phyloP scores from a whole-genome alignment of 345 rosid species.

The Melastoma malabathricum region DNA sequence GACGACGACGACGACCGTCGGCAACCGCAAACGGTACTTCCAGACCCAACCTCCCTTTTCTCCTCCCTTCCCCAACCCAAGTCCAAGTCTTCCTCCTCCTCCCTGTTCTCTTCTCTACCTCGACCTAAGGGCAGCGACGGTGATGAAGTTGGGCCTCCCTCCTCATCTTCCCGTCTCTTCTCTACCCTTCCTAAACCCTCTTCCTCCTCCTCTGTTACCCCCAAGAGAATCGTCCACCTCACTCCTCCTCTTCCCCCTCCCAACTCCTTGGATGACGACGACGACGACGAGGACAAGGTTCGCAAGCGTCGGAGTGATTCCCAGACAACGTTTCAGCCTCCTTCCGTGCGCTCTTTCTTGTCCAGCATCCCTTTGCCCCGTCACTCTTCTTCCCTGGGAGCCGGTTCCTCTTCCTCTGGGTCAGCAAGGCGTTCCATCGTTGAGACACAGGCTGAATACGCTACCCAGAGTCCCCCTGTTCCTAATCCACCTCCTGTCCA shows the following conservation, averaged over 20 bases:
- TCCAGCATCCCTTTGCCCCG: slow-evolving; percentile 72
- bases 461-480: slow-evolving; percentile 5
- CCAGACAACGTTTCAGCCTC: slow-evolving; percentile 10
- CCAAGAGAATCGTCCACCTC: slow-evolving; percentile 55
- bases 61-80: slow-evolving; percentile 42
- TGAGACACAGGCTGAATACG: slow-evolving; percentile 28
- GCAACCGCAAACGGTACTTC: background rate
- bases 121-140: slow-evolving; percentile 1
- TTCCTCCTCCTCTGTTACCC: background rate
- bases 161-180: slow-evolving; percentile 6
- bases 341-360: slow-evolving; percentile 55
- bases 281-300: slow-evolving; percentile 35
- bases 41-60: slow-evolving; percentile 12
- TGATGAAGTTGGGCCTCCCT: background rate
- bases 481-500: too few relatives aligned
- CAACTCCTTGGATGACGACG: slow-evolving; percentile 33
- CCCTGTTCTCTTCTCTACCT: slow-evolving; percentile 4
- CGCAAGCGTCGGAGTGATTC: slow-evolving; percentile 28
- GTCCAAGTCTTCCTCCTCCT: slow-evolving; percentile 5
- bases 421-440: slow-evolving; percentile 60
- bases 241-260: slow-evolving; percentile 38
- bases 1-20: slow-evolving; percentile 53
- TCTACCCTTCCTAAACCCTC: slow-evolving; percentile 14
- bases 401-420: slow-evolving; percentile 27
- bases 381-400: slow-evolving; percentile 53